phyloP scores from a whole-genome alignment of 2,329 filamentous ascomycete genomes.

The Ramularia endophylla region DNA sequence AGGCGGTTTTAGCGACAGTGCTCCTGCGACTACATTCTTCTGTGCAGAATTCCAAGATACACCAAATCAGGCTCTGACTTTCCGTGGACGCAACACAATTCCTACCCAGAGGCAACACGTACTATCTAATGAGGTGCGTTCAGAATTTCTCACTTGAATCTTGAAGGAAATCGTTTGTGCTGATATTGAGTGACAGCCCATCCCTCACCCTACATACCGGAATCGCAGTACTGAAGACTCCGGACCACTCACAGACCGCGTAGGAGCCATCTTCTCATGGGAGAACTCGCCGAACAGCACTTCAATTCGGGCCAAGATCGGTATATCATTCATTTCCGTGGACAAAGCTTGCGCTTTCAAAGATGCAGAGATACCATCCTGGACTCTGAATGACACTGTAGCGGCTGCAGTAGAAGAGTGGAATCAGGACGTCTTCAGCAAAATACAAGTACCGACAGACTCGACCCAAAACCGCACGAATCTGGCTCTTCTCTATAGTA shows the following conservation, averaged over 20 bases:
- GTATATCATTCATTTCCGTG: slow-evolving; percentile 62
- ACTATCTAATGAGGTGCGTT: slow-evolving; percentile 13
- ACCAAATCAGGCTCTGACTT: slow-evolving; percentile 30
- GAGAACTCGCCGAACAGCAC: slow-evolving; percentile 27
- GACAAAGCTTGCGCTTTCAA: slow-evolving; percentile 55
- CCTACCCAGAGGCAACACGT: slow-evolving; percentile 20
- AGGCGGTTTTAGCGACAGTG: slow-evolving; percentile 56
- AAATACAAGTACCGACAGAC: slow-evolving; percentile 53
- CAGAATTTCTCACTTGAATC: neutral
- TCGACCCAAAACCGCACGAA: slow-evolving; percentile 45
- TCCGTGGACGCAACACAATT: slow-evolving; percentile 28
- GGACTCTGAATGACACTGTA: slow-evolving; percentile 25
- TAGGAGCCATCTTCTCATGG: slow-evolving; percentile 50
- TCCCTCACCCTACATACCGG: slow-evolving; percentile 36
- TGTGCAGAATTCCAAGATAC: slow-evolving; percentile 54
- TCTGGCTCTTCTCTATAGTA: slow-evolving; percentile 58
- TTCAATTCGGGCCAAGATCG: slow-evolving; percentile 49
- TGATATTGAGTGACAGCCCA: slow-evolving; percentile 7
- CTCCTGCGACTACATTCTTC: slow-evolving; percentile 54
- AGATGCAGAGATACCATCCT: slow-evolving; percentile 49
- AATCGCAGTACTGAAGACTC: slow-evolving; percentile 18
- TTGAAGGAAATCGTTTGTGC: neutral
- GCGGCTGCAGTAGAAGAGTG: slow-evolving; percentile 46
- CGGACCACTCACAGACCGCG: slow-evolving; percentile 37
- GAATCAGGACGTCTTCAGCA: slow-evolving; percentile 58